Percentiles rank a stretch among this genome's conserved stretches.
Evolutionary conservation across 2,329 filamentous ascomycete genomes (phyloP).

Genomic region (Aureobasidium sp.): DNA sequence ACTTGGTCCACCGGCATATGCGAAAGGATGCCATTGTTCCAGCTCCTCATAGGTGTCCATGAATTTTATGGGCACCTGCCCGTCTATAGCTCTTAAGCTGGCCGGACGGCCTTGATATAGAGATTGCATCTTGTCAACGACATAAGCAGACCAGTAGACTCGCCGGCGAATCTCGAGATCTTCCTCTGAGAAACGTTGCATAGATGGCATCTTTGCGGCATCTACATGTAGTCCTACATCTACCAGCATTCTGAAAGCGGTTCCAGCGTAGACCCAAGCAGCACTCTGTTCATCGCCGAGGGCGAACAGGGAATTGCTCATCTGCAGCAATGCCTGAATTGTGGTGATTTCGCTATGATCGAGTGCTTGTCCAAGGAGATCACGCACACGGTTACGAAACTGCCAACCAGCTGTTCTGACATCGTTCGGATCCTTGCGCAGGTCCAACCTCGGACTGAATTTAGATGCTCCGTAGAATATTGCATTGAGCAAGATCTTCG

Average conservation of each 20-base stretch:
- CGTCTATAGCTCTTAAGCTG: constrained; percentile 41
- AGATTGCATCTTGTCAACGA: constrained; percentile 47
- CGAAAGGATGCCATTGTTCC: constrained; percentile 45
- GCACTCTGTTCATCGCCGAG: constrained; percentile 44
- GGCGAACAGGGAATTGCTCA: constrained; percentile 46
- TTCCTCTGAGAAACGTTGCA: constrained; percentile 36
- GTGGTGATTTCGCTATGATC: constrained; percentile 48
- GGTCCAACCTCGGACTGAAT: constrained; percentile 40
- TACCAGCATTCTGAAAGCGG: constrained; percentile 50
- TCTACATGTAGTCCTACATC: constrained; percentile 49
- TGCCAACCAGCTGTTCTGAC: constrained; percentile 43
- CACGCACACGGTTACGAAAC: constrained; percentile 41
- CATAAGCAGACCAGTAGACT: constrained; percentile 42
- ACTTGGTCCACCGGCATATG: constrained; percentile 25
- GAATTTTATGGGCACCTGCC: constrained; percentile 41
- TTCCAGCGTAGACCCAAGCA: constrained; percentile 52
- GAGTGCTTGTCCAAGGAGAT: constrained; percentile 40
- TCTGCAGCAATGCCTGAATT: constrained; percentile 47
- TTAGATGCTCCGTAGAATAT: constrained; percentile 44
- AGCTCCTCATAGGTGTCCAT: constrained; percentile 47
- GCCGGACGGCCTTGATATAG: constrained; percentile 49
- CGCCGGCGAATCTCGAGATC: constrained; percentile 40
- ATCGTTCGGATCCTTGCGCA: constrained; percentile 41
- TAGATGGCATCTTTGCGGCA: constrained; percentile 27
- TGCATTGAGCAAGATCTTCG: constrained; percentile 49